Evolutionary conservation across 1,284 basidiomycete species (phyloP), one percentile per base, ranked within the genome.

Genomic region (Rhodotorula sp.): DNA sequence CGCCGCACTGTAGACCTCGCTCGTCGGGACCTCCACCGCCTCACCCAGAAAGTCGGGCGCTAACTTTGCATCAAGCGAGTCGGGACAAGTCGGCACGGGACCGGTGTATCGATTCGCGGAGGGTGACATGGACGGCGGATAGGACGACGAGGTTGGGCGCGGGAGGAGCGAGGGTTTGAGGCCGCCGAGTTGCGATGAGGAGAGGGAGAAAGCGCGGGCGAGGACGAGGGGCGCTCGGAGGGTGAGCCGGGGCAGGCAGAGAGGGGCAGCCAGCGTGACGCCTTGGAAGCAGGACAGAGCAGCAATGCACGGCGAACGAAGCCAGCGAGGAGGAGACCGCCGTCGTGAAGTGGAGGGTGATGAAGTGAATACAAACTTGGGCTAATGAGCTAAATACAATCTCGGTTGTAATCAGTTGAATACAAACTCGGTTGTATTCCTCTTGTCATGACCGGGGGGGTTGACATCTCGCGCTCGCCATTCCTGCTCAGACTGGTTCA

Each of bases 11-110:
- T 75, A 77, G 20, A 77, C 57, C 48, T 72, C 65, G 47, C 68
- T 60, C 13, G 76, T 77, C 52, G 76, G 69, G 20, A 72, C 62
- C 11, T 28, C 7, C 16, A 77, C 63, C 56, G 72, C 69, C 30
- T 69, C 66, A 5, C 48, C 11, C 20, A 55, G 65, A 31, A 77
- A 52, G 13, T 52, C 22, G 1, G 73, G 73, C 15, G 73, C 46
- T 11, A 44, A 18, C 0, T 54, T 20, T 30, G 71, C 66, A 18
- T 66, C 58, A 18, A 67, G 57, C 2, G 22, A 20, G 1, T 3
- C 4, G 0, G 68, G 68, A 47, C 64, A 66, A 11, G 4, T 1
- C 2, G 68, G 68, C 2, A 54, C 24, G 4, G 56, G 68, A 9
- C 68, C 68, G 24, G 60, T 47, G 57, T 60, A 70, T 15, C 65